These are phyloP conservation scores for Blastobotrys raffinosifermentans DNA, from an alignment of 1,139 yeast species.

Conservation along the genomic window DNA sequence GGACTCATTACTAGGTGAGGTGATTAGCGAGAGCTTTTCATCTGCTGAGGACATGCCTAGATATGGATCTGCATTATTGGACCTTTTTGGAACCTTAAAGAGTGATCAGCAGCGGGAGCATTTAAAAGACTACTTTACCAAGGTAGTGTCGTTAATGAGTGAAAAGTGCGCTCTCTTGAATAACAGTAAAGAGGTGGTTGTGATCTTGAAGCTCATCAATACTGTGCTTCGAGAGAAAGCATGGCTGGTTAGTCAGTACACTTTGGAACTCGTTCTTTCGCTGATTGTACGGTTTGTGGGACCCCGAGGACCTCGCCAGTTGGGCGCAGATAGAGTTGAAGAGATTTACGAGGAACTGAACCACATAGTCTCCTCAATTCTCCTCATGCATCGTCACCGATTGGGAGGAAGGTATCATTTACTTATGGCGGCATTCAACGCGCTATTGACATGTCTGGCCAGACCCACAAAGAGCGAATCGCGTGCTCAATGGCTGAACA, in stretches of 20 bases:
- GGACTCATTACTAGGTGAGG: not conserved
- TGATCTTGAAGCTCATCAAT: slow-evolving; percentile 30
- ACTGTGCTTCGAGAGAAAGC: slow-evolving; percentile 42
- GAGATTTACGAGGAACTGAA: slow-evolving; percentile 14
- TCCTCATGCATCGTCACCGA: slow-evolving; percentile 65
- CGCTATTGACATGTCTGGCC: slow-evolving; percentile 36
- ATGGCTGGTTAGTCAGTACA: slow-evolving; percentile 64
- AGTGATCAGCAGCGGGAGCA: not conserved
- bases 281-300: slow-evolving; percentile 32
- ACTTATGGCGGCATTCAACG: slow-evolving; percentile 43
- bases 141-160: slow-evolving; percentile 1
- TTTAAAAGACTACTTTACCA: slow-evolving; percentile 1
- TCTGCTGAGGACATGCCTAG: not conserved
- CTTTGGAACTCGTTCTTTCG: slow-evolving; percentile 49
- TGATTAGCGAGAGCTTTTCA: slow-evolving; percentile 1
- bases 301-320: slow-evolving; percentile 12
- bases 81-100: slow-evolving; percentile 2
- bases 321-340: slow-evolving; percentile 3
- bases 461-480: slow-evolving; percentile 11
- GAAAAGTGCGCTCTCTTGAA: slow-evolving; percentile 7
- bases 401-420: slow-evolving; percentile 70
- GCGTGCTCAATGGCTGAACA: slow-evolving; percentile 4
- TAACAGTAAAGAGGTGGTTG: slow-evolving; percentile 8
- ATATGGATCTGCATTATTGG: slow-evolving; percentile 4
- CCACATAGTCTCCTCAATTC: slow-evolving; percentile 30